These are phyloP conservation scores for Venturia carpophila DNA, from an alignment of 2,329 filamentous ascomycete genomes.

Conservation along the genomic window DNA sequence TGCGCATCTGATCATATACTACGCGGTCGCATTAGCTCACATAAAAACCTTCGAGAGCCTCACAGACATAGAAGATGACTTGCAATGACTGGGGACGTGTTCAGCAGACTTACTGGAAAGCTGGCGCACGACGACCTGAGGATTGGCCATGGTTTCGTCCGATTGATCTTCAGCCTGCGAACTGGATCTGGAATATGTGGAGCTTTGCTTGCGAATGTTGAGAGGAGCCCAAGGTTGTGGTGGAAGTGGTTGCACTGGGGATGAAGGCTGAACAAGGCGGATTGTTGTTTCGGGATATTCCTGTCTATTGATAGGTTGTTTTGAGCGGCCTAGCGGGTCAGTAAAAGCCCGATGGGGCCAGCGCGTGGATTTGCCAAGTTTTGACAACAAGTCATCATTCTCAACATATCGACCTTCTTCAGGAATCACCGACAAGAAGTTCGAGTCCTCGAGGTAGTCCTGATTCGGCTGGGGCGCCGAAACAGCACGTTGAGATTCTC, in stretches of 20 bases:
- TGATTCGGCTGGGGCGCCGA: slow-evolving; percentile 39
- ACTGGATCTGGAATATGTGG: slow-evolving; percentile 27
- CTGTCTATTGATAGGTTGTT: slow-evolving; percentile 25
- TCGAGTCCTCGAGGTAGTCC: slow-evolving; percentile 24
- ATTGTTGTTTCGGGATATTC: slow-evolving; percentile 39
- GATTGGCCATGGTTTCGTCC: not conserved
- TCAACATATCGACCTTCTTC: slow-evolving; percentile 40
- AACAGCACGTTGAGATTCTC: slow-evolving; percentile 28
- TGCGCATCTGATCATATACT: not conserved
- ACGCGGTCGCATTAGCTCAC: not conserved
- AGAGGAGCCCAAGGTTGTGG: slow-evolving; percentile 45
- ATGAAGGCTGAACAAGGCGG: slow-evolving; percentile 42
- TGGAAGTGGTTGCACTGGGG: slow-evolving; percentile 22
- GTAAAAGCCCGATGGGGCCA: slow-evolving; percentile 24
- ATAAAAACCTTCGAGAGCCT: not conserved
- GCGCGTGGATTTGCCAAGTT: not conserved
- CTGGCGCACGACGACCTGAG: not conserved
- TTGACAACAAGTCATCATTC: slow-evolving; percentile 1
- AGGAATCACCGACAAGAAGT: slow-evolving; percentile 43
- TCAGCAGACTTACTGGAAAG: not conserved
- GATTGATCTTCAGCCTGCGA: slow-evolving; percentile 2
- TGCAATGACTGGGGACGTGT: not conserved
- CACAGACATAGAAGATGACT: not conserved
- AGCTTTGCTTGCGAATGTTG: slow-evolving; percentile 46
- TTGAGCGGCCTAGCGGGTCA: slow-evolving; percentile 31